A percentile compares a stretch with the other conserved stretches of the same genome.
Evolutionary conservation across 768 basidiomycete species (phyloP).

Genomic region (Russula griseocarnosa): DNA sequence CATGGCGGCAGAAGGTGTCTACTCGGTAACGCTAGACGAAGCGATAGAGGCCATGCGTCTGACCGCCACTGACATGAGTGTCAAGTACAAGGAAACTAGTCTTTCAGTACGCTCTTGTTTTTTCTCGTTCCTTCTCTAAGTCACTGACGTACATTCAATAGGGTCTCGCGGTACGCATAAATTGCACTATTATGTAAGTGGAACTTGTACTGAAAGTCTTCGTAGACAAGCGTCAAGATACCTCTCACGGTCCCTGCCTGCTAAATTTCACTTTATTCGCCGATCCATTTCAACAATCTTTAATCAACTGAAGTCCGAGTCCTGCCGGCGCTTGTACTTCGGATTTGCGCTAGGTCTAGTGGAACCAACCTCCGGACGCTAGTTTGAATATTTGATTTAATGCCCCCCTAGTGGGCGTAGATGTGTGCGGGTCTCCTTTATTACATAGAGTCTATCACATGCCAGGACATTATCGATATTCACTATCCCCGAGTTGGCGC

Average conservation of each 20-base stretch:
- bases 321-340: neutral
- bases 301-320: conserved; percentile 7
- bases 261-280: conserved; percentile 31
- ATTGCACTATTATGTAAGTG: conserved; percentile 13
- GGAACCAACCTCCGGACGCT: neutral
- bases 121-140: neutral
- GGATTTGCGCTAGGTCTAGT: neutral
- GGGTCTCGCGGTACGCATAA: conserved; percentile 55
- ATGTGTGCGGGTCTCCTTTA: neutral
- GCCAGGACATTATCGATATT: neutral
- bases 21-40: conserved; percentile 86
- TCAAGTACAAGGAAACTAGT: conserved; percentile 94
- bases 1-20: conserved; percentile 85
- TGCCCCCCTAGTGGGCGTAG: no score
- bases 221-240: conserved; percentile 72
- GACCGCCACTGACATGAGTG: conserved; percentile 91
- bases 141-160: conserved; percentile 30
- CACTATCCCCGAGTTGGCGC: neutral
- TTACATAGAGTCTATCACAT: neutral
- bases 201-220: conserved; percentile 19
- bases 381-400: neutral
- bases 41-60: conserved; percentile 94
- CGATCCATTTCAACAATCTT: neutral
- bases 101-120: conserved; percentile 58
- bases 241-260: conserved; percentile 84